Conservation (phyloP, 257 asterid genomes). For the Eucommia ulmoides region DNA sequence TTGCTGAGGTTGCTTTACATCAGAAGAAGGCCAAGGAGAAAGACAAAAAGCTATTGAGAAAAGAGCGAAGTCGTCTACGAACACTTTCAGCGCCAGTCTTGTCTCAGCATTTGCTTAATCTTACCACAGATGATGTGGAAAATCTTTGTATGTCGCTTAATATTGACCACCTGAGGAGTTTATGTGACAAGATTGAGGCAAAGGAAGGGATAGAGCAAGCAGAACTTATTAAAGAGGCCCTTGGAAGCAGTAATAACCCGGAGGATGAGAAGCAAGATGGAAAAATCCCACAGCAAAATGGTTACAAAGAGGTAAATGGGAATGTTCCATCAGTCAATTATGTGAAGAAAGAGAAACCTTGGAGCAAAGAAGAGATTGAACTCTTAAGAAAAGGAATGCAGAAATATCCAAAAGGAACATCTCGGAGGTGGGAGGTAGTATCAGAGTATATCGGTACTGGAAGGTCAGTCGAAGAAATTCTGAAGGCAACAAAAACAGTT, state of each 20-base stretch:
- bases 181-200: conserved; percentile 63
- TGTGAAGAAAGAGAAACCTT: conserved; percentile 61
- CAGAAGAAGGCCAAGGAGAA: conserved; percentile 72
- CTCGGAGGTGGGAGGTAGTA: conserved; percentile 94
- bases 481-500: conserved; percentile 91
- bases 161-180: conserved; percentile 51
- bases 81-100: conserved; percentile 44
- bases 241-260: conserved; percentile 28
- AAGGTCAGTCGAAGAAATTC: conserved; percentile 90
- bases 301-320: conserved; percentile 28
- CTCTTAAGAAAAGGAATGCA: conserved; percentile 73
- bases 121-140: conserved; percentile 59
- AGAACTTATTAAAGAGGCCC: conserved; percentile 34
- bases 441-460: conserved; percentile 80
- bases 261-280: conserved; percentile 36
- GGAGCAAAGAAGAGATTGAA: conserved; percentile 88
- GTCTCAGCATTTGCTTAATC: conserved; percentile 37
- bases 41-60: conserved; percentile 80
- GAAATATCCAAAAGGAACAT: conserved; percentile 93
- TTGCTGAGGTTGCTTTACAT: conserved; percentile 76
- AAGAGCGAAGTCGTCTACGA: conserved; percentile 75
- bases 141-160: conserved; percentile 60
- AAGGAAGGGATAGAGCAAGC: conserved; percentile 42
- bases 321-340: conserved; percentile 18
- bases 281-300: conserved; percentile 45